Base-by-base conservation (phyloP, 1,139 yeast genomes). In the Suhomyces anneliseae region DNA sequence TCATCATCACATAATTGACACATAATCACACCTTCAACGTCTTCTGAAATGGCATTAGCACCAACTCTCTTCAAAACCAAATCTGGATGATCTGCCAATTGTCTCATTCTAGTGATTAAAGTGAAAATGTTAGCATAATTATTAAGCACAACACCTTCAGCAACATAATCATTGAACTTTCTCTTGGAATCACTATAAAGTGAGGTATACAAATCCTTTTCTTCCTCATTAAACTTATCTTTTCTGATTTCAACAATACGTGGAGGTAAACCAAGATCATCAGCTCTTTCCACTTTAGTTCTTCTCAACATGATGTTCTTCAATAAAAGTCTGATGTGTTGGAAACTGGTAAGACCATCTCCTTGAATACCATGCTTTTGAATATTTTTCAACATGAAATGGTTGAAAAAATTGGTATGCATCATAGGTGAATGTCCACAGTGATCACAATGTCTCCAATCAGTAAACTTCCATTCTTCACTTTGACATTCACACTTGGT, bases 1-100 rank as follows among this genome's bases (percentile, higher is more conserved):
- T 90, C 97, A 61, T 95, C 99, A 56, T 92, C 98, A 68, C 99
- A 95, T 27, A 93, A 66, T 56, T 89, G 95, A 63, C 99, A 93
- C 40, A 95, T 86, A 27, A 90, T 78, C 1, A 86, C 85, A 11
- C 90, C 90, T 15, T 74, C 75, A 5, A 70, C 59, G 8, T 66
- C 69, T 9, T 55, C 57, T 2, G 71, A 55, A 2, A 72, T 64
- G 10, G 70, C 65, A 45, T 75, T 74, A 37, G 72, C 65, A 11
- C 81, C 81, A 11, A 78, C 76, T 47, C 90, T 76, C 56, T 92
- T 84, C 61, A 93, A 72, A 0, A 93, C 97, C 54, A 95, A 73
- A 69, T 95, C 99, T 0, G 99, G 99, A 65, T 93, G 99, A 65
- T 95, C 99, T 0, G 99, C 98, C 58, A 93, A 75, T 66, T 93